Evolutionary conservation across 176 grass and related monocot genomes (phyloP).

Genomic region (Tuctoria greenei): DNA sequence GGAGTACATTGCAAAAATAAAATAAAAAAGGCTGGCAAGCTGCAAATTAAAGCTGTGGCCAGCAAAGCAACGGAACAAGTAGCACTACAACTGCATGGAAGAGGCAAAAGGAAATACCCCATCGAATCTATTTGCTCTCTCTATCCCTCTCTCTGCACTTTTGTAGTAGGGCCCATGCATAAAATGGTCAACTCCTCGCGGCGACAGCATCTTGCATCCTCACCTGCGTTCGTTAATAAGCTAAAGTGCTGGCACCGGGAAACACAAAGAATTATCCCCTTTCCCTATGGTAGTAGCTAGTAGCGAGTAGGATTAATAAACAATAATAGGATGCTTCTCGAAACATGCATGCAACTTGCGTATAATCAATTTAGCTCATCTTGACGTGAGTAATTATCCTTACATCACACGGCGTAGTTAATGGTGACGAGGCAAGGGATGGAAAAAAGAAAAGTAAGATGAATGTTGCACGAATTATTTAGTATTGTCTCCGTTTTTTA

Average conservation of each 20-base stretch:
- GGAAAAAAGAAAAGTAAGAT: background rate
- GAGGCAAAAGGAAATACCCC: background rate
- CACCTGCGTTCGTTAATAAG: background rate
- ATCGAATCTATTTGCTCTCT: background rate
- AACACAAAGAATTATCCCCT: background rate
- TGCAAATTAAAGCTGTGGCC: conserved; percentile 43
- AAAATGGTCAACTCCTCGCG: background rate
- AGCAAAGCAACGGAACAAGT: background rate
- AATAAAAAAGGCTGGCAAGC: conserved; percentile 27
- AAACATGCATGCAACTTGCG: conserved; percentile 30
- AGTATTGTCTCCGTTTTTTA: background rate
- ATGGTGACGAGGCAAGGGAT: background rate
- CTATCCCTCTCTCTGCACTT: background rate
- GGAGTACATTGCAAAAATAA: background rate
- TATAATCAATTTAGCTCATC: conserved; percentile 7
- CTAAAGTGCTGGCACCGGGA: background rate
- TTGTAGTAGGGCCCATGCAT: background rate
- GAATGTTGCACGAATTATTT: background rate
- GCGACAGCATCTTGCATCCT: background rate
- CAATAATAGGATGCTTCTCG: conserved; percentile 2
- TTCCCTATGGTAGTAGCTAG: background rate
- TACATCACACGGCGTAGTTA: conserved; percentile 1
- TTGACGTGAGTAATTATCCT: background rate
- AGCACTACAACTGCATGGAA: background rate
- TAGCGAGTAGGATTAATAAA: conserved; percentile 4